phyloP scores from a whole-genome alignment of 116 monocot species.

The Cymodocea nodosa region DNA sequence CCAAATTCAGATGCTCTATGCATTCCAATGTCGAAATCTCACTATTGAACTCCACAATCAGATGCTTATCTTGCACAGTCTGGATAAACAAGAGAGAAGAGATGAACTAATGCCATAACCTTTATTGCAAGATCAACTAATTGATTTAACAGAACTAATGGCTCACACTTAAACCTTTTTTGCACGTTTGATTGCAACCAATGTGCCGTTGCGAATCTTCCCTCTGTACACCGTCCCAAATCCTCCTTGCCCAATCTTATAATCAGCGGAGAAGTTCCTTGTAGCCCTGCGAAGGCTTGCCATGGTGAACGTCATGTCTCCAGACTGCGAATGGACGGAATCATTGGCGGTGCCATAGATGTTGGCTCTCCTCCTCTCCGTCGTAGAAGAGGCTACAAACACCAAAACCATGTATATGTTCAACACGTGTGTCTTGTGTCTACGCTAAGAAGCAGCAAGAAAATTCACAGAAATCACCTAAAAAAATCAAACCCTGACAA shows the following conservation, averaged over 20 bases:
- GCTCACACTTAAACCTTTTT: conserved; percentile 29
- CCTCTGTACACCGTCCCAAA: conserved; percentile 65
- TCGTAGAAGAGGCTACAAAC: neutral
- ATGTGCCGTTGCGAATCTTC: conserved; percentile 47
- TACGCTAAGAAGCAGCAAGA: neutral
- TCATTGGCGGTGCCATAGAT: conserved; percentile 1
- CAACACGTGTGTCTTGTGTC: neutral
- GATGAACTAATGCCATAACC: neutral
- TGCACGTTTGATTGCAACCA: conserved; percentile 69
- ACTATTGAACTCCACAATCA: conserved; percentile 46
- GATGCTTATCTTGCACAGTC: conserved; percentile 24
- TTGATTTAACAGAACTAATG: neutral
- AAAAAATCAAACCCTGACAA: too few relatives aligned
- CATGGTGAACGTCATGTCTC: conserved; percentile 27
- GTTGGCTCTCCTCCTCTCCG: conserved; percentile 6
- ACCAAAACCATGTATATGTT: neutral
- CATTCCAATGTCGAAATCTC: conserved; percentile 41
- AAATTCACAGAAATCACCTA: neutral
- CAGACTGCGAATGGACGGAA: conserved; percentile 9
- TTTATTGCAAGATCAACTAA: too few relatives aligned
- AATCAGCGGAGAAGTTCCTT: conserved; percentile 43
- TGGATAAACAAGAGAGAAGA: neutral
- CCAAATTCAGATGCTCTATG: conserved; percentile 68
- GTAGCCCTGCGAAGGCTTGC: conserved; percentile 48
- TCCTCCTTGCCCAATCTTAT: conserved; percentile 75